Conservation (phyloP, 2,329 filamentous ascomycete genomes). For the Alternaria tenuissima region DNA sequence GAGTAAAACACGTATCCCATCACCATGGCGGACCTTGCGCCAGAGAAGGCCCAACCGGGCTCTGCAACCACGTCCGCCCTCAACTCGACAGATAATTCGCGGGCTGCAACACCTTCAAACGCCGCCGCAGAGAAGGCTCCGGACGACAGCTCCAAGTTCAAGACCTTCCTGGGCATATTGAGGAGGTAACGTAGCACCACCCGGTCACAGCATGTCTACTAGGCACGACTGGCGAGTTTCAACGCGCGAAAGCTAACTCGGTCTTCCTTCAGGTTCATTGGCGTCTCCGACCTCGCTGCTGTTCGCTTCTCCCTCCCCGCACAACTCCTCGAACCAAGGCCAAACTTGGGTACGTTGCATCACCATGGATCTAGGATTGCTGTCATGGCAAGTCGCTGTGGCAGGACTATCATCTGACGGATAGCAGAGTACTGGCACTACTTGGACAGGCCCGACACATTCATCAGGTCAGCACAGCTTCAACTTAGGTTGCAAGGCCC, state of each 20-base stretch:
- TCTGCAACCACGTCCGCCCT: conserved; percentile 41
- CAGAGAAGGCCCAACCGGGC: conserved; percentile 36
- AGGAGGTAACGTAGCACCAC: conserved; percentile 70
- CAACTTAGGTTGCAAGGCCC: background rate
- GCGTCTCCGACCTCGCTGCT: conserved; percentile 91
- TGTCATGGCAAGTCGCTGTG: background rate
- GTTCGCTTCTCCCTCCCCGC: conserved; percentile 96
- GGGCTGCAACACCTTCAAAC: conserved; percentile 46
- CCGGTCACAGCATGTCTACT: background rate
- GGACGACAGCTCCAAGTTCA: conserved; percentile 87
- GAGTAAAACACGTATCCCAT: conserved; percentile 13
- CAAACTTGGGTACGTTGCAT: conserved; percentile 75
- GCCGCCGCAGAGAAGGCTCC: conserved; percentile 62
- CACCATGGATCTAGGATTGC: background rate
- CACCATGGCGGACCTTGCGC: conserved; percentile 45
- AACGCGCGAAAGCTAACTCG: conserved; percentile 19
- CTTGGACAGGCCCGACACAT: conserved; percentile 91
- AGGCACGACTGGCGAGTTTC: background rate
- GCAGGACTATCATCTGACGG: conserved; percentile 31
- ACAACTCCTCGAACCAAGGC: conserved; percentile 93
- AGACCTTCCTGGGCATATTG: conserved; percentile 86
- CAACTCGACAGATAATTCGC: conserved; percentile 47
- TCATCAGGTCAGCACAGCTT: conserved; percentile 64
- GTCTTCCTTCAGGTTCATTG: conserved; percentile 77
- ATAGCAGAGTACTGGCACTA: conserved; percentile 94